phyloP scores from a whole-genome alignment of 371 early-diverging fungal genomes.

The Mucor mucedo region DNA sequence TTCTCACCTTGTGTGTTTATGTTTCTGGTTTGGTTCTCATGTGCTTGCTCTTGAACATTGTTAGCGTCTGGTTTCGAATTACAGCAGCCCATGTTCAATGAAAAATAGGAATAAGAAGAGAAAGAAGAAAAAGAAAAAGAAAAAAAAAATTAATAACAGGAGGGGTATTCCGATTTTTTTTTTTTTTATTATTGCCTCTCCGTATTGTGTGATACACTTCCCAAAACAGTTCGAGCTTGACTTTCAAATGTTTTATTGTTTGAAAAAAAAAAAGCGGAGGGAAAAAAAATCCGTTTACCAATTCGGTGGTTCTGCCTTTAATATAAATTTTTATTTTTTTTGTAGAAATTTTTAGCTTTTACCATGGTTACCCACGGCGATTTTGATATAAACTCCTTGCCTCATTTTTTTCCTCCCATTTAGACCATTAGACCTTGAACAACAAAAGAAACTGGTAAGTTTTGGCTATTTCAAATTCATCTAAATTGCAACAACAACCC shows the following conservation, averaged over 20 bases:
- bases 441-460: too few relatives aligned
- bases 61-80: conserved; percentile 4
- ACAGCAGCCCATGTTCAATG: conserved; percentile 9
- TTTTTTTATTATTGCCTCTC: neutral
- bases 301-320: too few relatives aligned
- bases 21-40: neutral
- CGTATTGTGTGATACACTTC: too few relatives aligned
- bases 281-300: neutral
- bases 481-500: too few relatives aligned
- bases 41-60: neutral
- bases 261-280: neutral
- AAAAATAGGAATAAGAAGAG: neutral
- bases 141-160: neutral
- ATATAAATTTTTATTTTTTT: too few relatives aligned
- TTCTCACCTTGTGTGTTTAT: neutral
- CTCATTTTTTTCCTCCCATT: too few relatives aligned
- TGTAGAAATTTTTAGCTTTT: too few relatives aligned
- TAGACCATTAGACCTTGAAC: too few relatives aligned
- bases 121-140: neutral
- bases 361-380: too few relatives aligned
- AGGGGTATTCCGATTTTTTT: neutral
- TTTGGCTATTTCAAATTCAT: too few relatives aligned
- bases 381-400: too few relatives aligned
- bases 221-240: neutral
- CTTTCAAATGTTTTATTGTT: too few relatives aligned